phyloP scores from a whole-genome alignment of 129 eudicot genomes.

The Tagetes patula region DNA sequence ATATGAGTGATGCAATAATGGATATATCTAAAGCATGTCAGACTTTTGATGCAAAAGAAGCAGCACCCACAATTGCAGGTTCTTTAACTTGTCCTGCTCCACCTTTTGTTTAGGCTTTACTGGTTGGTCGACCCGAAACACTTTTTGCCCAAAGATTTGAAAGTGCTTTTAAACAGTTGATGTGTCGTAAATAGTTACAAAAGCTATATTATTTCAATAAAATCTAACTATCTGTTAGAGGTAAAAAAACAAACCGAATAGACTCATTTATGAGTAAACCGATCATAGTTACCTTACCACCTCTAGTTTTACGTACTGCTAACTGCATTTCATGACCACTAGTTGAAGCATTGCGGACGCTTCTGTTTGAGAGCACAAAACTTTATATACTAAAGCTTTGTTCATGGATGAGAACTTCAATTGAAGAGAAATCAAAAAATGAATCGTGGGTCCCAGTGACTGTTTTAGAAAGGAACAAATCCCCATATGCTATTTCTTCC shows the following conservation, averaged over 20 bases:
- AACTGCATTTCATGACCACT: conserved; percentile 35
- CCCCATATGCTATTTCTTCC: conserved; percentile 74
- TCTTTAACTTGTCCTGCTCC: conserved; percentile 15
- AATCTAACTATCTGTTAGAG: neutral
- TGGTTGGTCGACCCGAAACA: neutral
- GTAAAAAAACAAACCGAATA: conserved; percentile 2
- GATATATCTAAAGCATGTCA: conserved; percentile 76
- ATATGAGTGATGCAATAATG: conserved; percentile 73
- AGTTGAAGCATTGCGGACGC: conserved; percentile 60
- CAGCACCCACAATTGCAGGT: conserved; percentile 79
- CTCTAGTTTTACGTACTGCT: neutral
- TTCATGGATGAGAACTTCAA: conserved; percentile 84
- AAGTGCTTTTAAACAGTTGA: neutral
- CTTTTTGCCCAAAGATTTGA: neutral
- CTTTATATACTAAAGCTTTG: conserved; percentile 69
- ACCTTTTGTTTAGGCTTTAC: neutral
- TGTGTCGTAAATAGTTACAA: neutral
- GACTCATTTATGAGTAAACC: neutral
- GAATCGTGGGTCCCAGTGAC: conserved; percentile 92
- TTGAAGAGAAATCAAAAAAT: conserved; percentile 67
- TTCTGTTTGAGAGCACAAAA: conserved; percentile 70
- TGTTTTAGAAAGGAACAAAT: conserved; percentile 76
- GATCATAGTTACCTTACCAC: neutral
- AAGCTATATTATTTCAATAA: neutral
- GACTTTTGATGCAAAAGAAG: conserved; percentile 81